Evolutionary conservation across 305 asterid genomes (phyloP).

Genomic region (Solanum hybrid): DNA sequence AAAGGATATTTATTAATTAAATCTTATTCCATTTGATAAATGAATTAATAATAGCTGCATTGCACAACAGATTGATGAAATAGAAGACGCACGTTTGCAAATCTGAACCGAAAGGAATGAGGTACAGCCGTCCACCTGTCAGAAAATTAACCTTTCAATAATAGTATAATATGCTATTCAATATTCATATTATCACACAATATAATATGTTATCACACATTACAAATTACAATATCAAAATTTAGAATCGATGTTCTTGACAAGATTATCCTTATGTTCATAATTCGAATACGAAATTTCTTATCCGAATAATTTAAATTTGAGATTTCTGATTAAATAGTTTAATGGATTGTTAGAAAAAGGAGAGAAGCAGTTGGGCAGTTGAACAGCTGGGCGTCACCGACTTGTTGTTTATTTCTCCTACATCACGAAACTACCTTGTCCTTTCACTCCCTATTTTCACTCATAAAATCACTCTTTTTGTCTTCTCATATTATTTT

Average conservation of each 20-base stretch:
- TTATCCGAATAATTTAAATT: accelerated
- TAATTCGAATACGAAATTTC: accelerated
- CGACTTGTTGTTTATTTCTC: constrained; percentile 2
- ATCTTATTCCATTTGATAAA: neutral
- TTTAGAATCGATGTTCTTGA: neutral
- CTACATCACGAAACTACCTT: constrained; percentile 5
- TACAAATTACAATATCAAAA: neutral
- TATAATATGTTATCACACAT: neutral
- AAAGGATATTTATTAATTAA: neutral
- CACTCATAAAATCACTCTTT: neutral
- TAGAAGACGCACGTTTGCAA: neutral
- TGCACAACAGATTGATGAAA: neutral
- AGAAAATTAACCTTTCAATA: neutral
- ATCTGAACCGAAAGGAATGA: neutral
- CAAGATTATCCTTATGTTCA: neutral
- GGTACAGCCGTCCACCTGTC: constrained; percentile 1
- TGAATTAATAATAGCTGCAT: neutral
- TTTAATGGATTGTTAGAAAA: neutral
- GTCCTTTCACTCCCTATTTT: neutral
- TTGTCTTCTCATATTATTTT: neutral
- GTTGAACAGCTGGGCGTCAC: constrained; percentile 17
- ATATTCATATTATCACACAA: neutral
- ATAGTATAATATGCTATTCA: neutral
- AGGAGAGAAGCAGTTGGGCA: constrained; percentile 19
- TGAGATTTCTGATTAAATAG: accelerated